Conservation (phyloP, 2,329 filamentous ascomycete genomes). For the Cucurbitaria berberidis region DNA sequence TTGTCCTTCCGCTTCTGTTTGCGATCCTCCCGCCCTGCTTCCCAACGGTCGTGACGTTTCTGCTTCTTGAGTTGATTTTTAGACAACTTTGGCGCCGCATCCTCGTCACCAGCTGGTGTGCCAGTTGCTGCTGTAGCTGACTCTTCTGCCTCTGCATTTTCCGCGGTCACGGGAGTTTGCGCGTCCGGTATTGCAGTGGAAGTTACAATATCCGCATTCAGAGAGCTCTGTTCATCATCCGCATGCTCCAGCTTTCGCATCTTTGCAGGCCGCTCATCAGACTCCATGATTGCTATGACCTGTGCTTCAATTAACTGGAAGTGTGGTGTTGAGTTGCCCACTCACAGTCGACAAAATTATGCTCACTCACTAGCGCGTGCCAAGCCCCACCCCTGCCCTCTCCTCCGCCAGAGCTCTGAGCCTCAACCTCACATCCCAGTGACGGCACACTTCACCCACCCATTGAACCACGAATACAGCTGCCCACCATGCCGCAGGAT, state of each 20-base stretch:
- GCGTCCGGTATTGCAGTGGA: conserved; percentile 17
- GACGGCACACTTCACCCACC: conserved; percentile 27
- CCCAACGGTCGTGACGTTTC: conserved; percentile 74
- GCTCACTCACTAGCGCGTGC: conserved; percentile 35
- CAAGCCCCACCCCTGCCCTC: conserved; percentile 31
- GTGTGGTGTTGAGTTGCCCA: conserved; percentile 17
- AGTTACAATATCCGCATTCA: conserved; percentile 15
- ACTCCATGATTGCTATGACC: conserved; percentile 55
- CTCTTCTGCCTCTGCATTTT: conserved; percentile 16
- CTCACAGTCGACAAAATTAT: conserved; percentile 38
- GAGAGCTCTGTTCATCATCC: conserved; percentile 11
- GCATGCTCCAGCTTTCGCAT: conserved; percentile 58
- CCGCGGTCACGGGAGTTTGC: conserved; percentile 11
- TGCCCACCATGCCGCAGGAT: conserved; percentile 86
- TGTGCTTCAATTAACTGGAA: background rate
- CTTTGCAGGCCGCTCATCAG: conserved; percentile 62
- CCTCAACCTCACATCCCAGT: conserved; percentile 34
- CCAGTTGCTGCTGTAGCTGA: background rate
- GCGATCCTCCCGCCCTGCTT: conserved; percentile 67
- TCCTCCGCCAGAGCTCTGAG: conserved; percentile 24
- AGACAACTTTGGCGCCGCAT: conserved; percentile 61
- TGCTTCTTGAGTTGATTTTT: conserved; percentile 88
- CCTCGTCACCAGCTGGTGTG: conserved; percentile 7
- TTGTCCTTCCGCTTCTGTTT: conserved; percentile 66
- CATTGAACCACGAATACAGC: conserved; percentile 37